Evolutionary conservation across 768 basidiomycete species (phyloP).

Genomic region (Lentinus tigrinus): DNA sequence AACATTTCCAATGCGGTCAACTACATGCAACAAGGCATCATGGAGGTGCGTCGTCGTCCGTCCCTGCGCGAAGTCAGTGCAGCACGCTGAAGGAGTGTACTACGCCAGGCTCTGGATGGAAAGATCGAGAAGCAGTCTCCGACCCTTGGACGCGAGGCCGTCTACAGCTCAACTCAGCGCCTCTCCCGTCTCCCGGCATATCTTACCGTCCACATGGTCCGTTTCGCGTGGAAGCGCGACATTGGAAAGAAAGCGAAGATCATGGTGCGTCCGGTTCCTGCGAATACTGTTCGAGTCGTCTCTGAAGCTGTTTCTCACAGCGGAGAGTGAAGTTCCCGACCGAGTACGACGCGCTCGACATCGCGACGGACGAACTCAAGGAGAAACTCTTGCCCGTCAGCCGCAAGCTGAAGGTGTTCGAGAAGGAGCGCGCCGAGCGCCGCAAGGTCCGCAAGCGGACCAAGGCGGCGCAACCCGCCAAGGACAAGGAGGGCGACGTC

Average conservation of each 20-base stretch:
- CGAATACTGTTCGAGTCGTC: too few relatives aligned
- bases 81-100: background rate
- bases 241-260: constrained; percentile 94
- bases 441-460: constrained; percentile 78
- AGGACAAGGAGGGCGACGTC: constrained; percentile 38
- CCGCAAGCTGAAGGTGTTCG: constrained; percentile 71
- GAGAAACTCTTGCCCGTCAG: constrained; percentile 69
- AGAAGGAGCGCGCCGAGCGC: constrained; percentile 82
- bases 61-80: constrained; percentile 3
- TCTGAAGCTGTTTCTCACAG: too few relatives aligned
- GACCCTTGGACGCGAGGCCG: constrained; percentile 73
- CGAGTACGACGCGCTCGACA: constrained; percentile 83
- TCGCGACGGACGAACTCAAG: constrained; percentile 78
- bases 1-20: constrained; percentile 88
- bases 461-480: constrained; percentile 39
- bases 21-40: constrained; percentile 84
- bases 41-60: constrained; percentile 55
- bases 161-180: constrained; percentile 79
- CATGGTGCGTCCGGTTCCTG: constrained; percentile 56
- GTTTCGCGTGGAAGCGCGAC: constrained; percentile 93
- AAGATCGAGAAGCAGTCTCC: constrained; percentile 85
- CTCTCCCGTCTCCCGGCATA: constrained; percentile 82
- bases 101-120: constrained; percentile 73
- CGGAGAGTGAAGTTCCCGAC: constrained; percentile 90
- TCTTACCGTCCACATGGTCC: constrained; percentile 90